phyloP scores from a whole-genome alignment of 2,329 filamentous ascomycete species.

The Ciborinia camelliae region DNA sequence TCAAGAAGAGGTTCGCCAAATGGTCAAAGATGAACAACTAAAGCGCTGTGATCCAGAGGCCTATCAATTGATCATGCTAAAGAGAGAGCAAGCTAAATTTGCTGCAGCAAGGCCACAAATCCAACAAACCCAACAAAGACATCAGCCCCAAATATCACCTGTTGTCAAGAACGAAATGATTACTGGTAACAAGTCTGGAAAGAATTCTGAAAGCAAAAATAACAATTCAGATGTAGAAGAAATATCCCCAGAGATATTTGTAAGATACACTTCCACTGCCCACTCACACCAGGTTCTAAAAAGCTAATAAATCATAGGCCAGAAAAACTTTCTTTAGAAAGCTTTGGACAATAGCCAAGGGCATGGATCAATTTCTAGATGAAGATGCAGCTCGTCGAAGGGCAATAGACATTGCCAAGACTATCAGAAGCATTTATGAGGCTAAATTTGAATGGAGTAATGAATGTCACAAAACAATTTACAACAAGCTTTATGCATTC shows the following conservation, averaged over 20 bases:
- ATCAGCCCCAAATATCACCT: neutral
- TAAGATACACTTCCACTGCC: neutral
- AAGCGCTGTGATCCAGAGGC: conserved; percentile 32
- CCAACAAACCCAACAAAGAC: neutral
- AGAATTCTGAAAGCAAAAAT: neutral
- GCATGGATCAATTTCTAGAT: neutral
- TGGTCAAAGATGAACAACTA: conserved; percentile 39
- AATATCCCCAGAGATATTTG: neutral
- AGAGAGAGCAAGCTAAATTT: neutral
- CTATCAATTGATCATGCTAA: conserved; percentile 11
- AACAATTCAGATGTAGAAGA: neutral
- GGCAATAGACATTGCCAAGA: neutral
- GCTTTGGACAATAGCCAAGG: neutral
- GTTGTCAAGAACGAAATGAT: neutral
- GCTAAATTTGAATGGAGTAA: neutral
- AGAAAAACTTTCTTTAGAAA: neutral
- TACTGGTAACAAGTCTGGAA: neutral
- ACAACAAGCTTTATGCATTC: neutral
- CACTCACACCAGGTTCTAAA: neutral
- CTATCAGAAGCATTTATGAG: neutral
- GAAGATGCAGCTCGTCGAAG: neutral
- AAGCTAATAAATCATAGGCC: conserved; percentile 3
- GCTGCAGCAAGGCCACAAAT: too few relatives aligned
- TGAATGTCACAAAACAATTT: neutral
- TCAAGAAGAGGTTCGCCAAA: conserved; percentile 49